Conservation (phyloP, 768 basidiomycete species). For the Rhodotorula toruloides region DNA sequence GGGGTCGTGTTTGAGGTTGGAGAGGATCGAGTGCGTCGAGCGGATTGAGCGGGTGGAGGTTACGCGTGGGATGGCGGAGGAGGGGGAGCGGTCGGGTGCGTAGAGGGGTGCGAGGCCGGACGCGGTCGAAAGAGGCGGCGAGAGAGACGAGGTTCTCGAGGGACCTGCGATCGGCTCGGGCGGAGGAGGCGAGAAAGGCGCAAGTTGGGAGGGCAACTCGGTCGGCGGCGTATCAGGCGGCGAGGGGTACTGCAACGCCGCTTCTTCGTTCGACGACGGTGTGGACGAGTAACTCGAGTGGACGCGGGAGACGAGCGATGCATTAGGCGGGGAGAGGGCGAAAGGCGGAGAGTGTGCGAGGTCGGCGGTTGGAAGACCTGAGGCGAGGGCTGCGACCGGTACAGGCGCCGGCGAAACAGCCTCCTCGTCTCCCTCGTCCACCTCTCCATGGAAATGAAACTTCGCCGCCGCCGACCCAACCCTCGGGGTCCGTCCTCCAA, state of each 20-base stretch:
- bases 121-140: background rate
- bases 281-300: background rate
- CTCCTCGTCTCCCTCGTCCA: background rate
- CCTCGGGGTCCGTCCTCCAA: constrained; percentile 2
- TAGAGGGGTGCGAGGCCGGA: background rate
- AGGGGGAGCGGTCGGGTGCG: background rate
- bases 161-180: background rate
- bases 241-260: constrained; percentile 15
- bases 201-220: background rate
- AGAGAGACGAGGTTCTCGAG: background rate
- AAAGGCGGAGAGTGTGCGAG: background rate
- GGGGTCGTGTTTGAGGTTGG: constrained; percentile 1
- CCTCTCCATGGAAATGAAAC: constrained; percentile 11
- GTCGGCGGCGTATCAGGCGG: constrained; percentile 14
- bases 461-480: background rate
- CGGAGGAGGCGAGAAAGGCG: background rate
- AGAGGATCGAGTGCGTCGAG: constrained; percentile 4
- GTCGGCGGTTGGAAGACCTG: background rate
- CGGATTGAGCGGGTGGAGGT: background rate
- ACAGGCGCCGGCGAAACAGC: background rate
- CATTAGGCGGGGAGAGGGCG: background rate
- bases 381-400: too few relatives aligned
- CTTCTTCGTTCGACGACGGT: too few relatives aligned
- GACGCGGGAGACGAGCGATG: background rate
- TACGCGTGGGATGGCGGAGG: background rate